Evolutionary conservation across 345 rosid genomes (phyloP), one percentile per base, ranked within the genome.

Genomic region (Eucalyptus virginea): DNA sequence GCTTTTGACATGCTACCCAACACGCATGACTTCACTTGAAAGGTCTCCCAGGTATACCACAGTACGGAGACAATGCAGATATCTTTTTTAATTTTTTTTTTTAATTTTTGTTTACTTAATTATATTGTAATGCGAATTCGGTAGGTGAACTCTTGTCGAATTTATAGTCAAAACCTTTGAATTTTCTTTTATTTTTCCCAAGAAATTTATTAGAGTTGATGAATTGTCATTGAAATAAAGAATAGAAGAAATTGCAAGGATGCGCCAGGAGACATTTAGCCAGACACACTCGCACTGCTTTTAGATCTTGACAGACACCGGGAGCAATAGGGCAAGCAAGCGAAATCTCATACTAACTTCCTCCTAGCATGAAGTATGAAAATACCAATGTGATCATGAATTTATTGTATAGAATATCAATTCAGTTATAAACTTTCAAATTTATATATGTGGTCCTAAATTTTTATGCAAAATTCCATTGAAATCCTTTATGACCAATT

Each of bases 381-480:
- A 56, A 56, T 56, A 24, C 62, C 62, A 56, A 56, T 56, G 1
- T 2, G 30, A 56, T 56, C 30, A 56, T 56, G 0, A 23, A 23
- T 2, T 23, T 56, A 56, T 23, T 23, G 12, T 56, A 56, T 0
- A 56, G 0, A 24, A 24, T 24, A 56, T 56, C 30, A 24, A 24
- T 56, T 56, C 13, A 24, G 0, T 56, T 1, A 24, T 56, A 56
- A 56, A 10, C 1, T 56, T 56, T 24, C 30, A 56, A 56, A 9
- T 56, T 56, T 5, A 24, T 2, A 9, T 23, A 10, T 56, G 1
- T 56, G 30, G 0, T 4, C 62, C 28, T 24, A 56, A 56, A 23
- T 56, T 56, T 56, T 23, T 24, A 2, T 56, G 62, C 2, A 0
- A 24, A 24, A 24, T 56, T 56, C 3, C 12, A 23, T 23, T 56